Evolutionary conservation across 192 early-diverging fungal genomes (phyloP).

Genomic region (Umbelopsis isabellina): DNA sequence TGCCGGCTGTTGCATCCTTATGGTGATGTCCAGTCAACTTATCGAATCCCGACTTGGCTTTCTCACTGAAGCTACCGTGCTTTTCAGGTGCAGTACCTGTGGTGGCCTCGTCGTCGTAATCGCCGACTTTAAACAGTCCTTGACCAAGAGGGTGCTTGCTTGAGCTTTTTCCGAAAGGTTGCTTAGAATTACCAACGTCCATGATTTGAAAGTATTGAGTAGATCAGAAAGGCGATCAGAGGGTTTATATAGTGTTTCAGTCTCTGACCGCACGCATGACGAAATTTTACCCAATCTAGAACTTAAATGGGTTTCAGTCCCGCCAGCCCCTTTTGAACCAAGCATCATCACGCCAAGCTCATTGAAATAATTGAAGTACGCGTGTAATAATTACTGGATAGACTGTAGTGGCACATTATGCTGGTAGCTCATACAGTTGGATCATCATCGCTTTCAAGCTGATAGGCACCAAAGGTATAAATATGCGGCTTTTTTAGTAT

Average conservation of each 20-base stretch:
- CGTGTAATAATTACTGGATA: not conserved
- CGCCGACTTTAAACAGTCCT: constrained; percentile 24
- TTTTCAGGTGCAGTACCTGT: not conserved
- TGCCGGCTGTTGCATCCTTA: not conserved
- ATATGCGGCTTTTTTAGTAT: no score
- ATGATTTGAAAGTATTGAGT: constrained; percentile 1
- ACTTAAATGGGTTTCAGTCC: not conserved
- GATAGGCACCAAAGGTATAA: no score
- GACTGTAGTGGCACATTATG: no score
- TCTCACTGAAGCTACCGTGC: constrained; percentile 7
- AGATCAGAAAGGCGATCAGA: not conserved
- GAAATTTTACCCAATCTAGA: not conserved
- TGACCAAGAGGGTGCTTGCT: not conserved
- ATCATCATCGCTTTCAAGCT: no score
- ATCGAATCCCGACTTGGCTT: not conserved
- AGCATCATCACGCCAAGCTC: not conserved
- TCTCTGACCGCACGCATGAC: not conserved
- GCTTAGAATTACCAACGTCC: constrained; percentile 25
- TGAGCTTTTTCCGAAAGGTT: not conserved
- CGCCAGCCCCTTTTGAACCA: not conserved
- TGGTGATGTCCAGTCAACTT: not conserved
- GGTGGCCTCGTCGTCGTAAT: constrained; percentile 14
- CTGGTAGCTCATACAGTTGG: no score
- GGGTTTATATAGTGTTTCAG: not conserved
- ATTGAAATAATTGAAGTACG: not conserved